Base-by-base conservation (phyloP, 75 land plant genomes). In the Picea sitchensis region DNA sequence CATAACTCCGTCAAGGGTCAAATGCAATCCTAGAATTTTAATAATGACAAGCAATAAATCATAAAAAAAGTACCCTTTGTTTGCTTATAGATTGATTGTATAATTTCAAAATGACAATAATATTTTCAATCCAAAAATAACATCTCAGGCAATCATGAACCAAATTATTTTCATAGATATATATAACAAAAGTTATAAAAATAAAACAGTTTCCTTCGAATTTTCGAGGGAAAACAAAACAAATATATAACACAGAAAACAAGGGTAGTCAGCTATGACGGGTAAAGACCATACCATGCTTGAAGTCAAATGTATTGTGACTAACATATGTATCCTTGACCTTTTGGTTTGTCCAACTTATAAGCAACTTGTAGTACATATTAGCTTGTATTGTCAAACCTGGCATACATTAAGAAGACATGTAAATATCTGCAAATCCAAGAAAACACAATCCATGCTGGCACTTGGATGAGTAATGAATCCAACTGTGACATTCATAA, bases 311-410 rank as follows among this genome's bases (percentile, higher is more conserved):
- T 65, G 98, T 87, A 82, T 95, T 95, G 54, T 80, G 88, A 2
- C 87, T 89, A 2, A 84, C 84, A 59, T 84, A 93, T 64, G 93
- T 81, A 72, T 93, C 93, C 78, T 93, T 98, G 67, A 98, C 88
- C 75, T 92, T 98, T 84, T 98, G 94, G 84, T 92, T 98, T 31
- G 99, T 95, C 99, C 99, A 98, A 68, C 91, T 90, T 73, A 93
- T 93, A 69, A 98, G 90, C 86, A 95, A 85, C 79, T 98, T 92
- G 76, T 98, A 98, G 63, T 95, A 98, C 79, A 91, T 86, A 79
- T 95, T 98, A 26, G 98, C 94, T 83, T 98, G 99, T 79, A 93
- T 85, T 4, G 99, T 98, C 79, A 98, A 83, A 84, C 99, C 99
- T 98, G 90, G 71, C 64, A 76, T 18, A 59, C n/a, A 59, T 5